Percentiles rank a stretch among this genome's conserved stretches.
Evolutionary conservation across 805 yeast species (phyloP).

Genomic region (Torulaspora gathmanii): DNA sequence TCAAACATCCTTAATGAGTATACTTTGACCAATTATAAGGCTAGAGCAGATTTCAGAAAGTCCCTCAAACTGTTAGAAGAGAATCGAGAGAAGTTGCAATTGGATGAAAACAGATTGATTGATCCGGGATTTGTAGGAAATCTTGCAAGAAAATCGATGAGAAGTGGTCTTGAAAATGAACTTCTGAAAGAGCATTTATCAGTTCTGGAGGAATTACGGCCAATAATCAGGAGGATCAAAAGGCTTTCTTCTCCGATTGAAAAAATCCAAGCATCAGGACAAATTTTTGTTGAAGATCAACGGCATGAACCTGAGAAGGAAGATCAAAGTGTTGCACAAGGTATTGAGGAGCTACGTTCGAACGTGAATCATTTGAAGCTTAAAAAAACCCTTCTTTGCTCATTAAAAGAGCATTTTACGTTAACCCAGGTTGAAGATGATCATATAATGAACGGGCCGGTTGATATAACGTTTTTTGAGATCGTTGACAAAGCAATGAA

Average conservation of each 20-base stretch:
- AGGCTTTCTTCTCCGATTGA: constrained; percentile 28
- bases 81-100: constrained; percentile 23
- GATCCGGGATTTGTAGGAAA: constrained; percentile 49
- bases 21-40: constrained; percentile 25
- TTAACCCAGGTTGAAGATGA: constrained; percentile 69
- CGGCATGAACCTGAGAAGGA: constrained; percentile 18
- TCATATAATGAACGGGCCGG: constrained; percentile 41
- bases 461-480: constrained; percentile 52
- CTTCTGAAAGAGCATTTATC: constrained; percentile 52
- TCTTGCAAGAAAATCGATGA: constrained; percentile 53
- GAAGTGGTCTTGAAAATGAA: constrained; percentile 58
- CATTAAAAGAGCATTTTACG: constrained; percentile 59
- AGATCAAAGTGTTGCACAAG: constrained; percentile 7
- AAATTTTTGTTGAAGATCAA: constrained; percentile 15
- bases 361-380: constrained; percentile 29
- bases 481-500: constrained; percentile 56
- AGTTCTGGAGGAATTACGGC: constrained; percentile 43
- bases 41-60: constrained; percentile 35
- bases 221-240: constrained; percentile 42
- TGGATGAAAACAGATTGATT: constrained; percentile 41
- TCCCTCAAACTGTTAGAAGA: constrained; percentile 35
- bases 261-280: constrained; percentile 19
- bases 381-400: constrained; percentile 48
- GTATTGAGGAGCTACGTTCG: constrained; percentile 18
- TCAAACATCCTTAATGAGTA: constrained; percentile 36